A percentile compares a stretch with the other conserved stretches of the same genome.
Conservation (phyloP, 495 filamentous ascomycete genomes). For the Chaetomidium leptoderma region DNA sequence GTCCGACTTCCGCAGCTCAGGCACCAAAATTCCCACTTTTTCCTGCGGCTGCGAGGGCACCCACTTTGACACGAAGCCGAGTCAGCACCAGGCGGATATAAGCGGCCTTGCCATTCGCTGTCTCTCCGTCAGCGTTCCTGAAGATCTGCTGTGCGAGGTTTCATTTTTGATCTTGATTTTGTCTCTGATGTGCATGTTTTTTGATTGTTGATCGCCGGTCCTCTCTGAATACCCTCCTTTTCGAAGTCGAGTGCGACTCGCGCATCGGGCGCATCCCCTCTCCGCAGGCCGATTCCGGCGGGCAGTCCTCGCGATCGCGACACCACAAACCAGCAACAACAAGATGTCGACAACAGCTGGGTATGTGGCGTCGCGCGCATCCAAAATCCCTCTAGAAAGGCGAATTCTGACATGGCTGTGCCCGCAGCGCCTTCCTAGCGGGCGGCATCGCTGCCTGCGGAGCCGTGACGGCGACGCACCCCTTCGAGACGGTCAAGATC, state of each 20-base stretch:
- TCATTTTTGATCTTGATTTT: neutral
- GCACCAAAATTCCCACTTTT: constrained; percentile 1
- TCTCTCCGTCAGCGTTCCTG: constrained; percentile 9
- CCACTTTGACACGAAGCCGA: constrained; percentile 1
- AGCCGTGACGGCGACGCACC: constrained; percentile 95
- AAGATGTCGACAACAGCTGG: constrained; percentile 48
- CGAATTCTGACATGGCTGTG: constrained; percentile 23
- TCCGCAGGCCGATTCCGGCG: constrained; percentile 11
- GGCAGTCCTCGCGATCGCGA: neutral
- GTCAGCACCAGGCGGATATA: constrained; percentile 22
- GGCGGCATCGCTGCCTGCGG: constrained; percentile 96
- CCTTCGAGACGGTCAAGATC: constrained; percentile 99
- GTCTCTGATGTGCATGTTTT: neutral
- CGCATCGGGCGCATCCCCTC: constrained; percentile 7
- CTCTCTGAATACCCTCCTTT: neutral
- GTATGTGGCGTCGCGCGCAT: constrained; percentile 26
- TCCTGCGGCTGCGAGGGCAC: constrained; percentile 5
- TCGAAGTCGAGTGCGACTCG: constrained; percentile 1
- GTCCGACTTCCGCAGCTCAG: constrained; percentile 7
- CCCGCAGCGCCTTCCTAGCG: constrained; percentile 69
- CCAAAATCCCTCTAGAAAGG: neutral
- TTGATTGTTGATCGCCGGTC: neutral
- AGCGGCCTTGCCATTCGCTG: constrained; percentile 14
- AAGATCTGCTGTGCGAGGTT: neutral
- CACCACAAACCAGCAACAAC: neutral